These are phyloP conservation scores for Nepenthes alata DNA, from an alignment of 179 eudicot genomes.

Conservation along the genomic window DNA sequence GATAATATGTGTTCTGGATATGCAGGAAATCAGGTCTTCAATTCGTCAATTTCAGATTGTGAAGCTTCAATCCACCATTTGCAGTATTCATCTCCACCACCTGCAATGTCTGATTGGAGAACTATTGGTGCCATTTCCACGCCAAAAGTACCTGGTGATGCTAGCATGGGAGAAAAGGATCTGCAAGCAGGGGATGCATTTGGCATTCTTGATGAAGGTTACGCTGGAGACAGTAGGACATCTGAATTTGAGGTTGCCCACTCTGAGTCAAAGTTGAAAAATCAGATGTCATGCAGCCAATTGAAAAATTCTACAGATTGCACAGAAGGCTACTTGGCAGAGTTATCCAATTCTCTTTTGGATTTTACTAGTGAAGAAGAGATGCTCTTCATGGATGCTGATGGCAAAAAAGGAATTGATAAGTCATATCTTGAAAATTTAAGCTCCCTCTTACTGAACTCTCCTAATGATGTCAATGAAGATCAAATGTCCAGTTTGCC, in stretches of 20 bases:
- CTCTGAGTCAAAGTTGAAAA: conserved; percentile 17
- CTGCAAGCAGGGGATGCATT: conserved; percentile 17
- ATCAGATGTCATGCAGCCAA: conserved; percentile 19
- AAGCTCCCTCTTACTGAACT: conserved; percentile 37
- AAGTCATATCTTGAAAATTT: conserved; percentile 32
- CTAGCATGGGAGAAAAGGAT: conserved; percentile 15
- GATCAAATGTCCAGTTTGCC: conserved; percentile 12
- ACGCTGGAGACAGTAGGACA: conserved; percentile 6
- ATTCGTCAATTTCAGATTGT: conserved; percentile 23
- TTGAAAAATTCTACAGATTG: conserved; percentile 24
- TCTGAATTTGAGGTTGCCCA: conserved; percentile 16
- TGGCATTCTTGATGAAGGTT: conserved; percentile 17
- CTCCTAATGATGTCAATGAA: conserved; percentile 19
- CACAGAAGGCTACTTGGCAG: conserved; percentile 26
- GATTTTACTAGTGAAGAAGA: conserved; percentile 33
- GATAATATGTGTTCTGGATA: conserved; percentile 9
- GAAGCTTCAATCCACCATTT: conserved; percentile 30
- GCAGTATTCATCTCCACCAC: conserved; percentile 29
- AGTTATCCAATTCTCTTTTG: conserved; percentile 25
- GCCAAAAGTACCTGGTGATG: conserved; percentile 24
- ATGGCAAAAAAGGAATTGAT: conserved; percentile 25
- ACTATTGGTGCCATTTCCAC: conserved; percentile 20
- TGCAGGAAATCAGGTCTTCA: conserved; percentile 14
- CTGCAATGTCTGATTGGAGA: conserved; percentile 36
- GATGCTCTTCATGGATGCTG: conserved; percentile 28